These are phyloP conservation scores for Ulmus americana DNA, from an alignment of 331 rosid species.

Conservation along the genomic window DNA sequence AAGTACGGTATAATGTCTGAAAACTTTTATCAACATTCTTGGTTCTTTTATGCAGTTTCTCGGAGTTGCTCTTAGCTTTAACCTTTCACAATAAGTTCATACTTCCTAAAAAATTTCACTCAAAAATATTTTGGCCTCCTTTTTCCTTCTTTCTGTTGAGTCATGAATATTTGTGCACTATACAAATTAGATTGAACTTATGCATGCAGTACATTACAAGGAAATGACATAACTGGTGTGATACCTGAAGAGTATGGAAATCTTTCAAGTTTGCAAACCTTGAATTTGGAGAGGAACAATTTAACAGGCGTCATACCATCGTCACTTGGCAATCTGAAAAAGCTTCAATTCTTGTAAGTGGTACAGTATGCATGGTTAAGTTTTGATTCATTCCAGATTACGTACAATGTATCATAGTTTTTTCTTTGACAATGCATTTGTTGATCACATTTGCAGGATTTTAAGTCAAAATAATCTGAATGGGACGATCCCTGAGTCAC, in stretches of 20 bases:
- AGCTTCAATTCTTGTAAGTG: constrained; percentile 81
- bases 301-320: constrained; percentile 75
- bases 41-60: too few relatives aligned
- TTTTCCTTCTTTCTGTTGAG: background rate
- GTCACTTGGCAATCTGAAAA: constrained; percentile 63
- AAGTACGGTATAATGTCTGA: background rate
- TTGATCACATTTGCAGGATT: constrained; percentile 50
- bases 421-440: constrained; percentile 19
- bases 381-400: constrained; percentile 19
- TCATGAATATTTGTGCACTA: background rate
- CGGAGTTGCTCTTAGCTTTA: too few relatives aligned
- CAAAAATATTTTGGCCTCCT: background rate
- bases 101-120: background rate
- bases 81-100: too few relatives aligned
- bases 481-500: constrained; percentile 77
- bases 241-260: constrained; percentile 74
- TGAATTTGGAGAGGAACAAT: constrained; percentile 65
- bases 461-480: constrained; percentile 64
- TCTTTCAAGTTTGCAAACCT: constrained; percentile 52
- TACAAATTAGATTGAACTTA: constrained; percentile 7
- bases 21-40: too few relatives aligned
- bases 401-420: constrained; percentile 11
- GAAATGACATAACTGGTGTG: constrained; percentile 61
- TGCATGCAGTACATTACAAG: constrained; percentile 64
- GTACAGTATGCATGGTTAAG: constrained; percentile 11